phyloP scores from a whole-genome alignment of 768 basidiomycete genomes.

The Chalciporus pseudorubinellus region DNA sequence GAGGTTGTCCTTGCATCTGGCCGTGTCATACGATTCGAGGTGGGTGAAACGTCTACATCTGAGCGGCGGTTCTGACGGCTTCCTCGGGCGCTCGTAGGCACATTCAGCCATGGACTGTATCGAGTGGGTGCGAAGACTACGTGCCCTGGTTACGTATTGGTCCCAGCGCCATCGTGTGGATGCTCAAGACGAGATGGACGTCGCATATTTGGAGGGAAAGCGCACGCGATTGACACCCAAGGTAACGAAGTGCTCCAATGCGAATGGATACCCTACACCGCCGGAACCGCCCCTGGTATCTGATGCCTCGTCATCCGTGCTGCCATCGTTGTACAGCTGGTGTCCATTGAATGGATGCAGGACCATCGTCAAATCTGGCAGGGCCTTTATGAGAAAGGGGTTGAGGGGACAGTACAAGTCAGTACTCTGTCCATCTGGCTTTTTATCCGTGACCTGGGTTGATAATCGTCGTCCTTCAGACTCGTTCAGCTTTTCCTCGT shows the following conservation, averaged over 20 bases:
- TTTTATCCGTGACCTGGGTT: too few relatives aligned
- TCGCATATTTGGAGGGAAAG: slow-evolving; percentile 51
- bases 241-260: slow-evolving; percentile 27
- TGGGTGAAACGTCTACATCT: slow-evolving; percentile 33
- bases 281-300: slow-evolving; percentile 55
- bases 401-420: slow-evolving; percentile 77
- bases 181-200: slow-evolving; percentile 77
- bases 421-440: slow-evolving; percentile 25
- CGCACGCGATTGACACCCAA: slow-evolving; percentile 62
- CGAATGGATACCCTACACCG: slow-evolving; percentile 39
- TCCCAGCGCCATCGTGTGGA: slow-evolving; percentile 70
- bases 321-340: slow-evolving; percentile 80
- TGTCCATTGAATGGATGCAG: slow-evolving; percentile 80
- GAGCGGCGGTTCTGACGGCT: not conserved
- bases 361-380: slow-evolving; percentile 69
- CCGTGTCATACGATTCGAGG: slow-evolving; percentile 74
- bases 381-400: slow-evolving; percentile 69
- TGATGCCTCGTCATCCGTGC: slow-evolving; percentile 52
- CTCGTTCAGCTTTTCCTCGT: slow-evolving; percentile 73
- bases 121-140: slow-evolving; percentile 84
- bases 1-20: slow-evolving; percentile 73
- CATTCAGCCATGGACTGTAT: slow-evolving; percentile 62
- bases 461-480: slow-evolving; percentile 34
- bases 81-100: slow-evolving; percentile 41
- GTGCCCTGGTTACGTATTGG: slow-evolving; percentile 76